Base-by-base conservation (phyloP, 208 protist genomes). In the Hexamita inflata region DNA sequence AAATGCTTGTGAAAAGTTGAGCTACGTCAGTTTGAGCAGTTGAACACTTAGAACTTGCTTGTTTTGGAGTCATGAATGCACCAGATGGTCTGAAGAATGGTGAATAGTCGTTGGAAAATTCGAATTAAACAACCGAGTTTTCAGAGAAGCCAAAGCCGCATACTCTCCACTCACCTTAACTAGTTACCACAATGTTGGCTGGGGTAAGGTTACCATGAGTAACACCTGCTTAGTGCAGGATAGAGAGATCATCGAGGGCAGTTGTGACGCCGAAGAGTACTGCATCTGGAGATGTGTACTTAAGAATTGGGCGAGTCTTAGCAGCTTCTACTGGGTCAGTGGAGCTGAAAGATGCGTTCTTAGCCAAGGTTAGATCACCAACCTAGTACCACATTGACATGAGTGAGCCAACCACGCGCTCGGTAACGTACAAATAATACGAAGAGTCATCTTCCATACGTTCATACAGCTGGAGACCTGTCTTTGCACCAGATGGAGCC, bases 141-240 rank as follows among this genome's bases (percentile, higher is more conserved):
- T 42, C 30, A 34, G 30, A 45, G 9, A n/a, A 45, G 11, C 19
- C 28, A n/a, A 70, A 70, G 40, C 64, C 64, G 7, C 9, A 7
- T 2, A 49, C 19, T 11, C 11, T 11, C 32, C 9, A 45, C 35
- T 70, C 64, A 9, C 64, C 64, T 15, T 4, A 19, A 9, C 7
- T 7, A 7, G 35, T 13, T 15, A 70, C 38, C 28, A 34, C 64
- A 11, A 70, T 70, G 64, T 70, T 70, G 11, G 64, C 64, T 30
- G 64, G 64, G 32, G 64, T 70, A 32, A 70, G 32, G 64, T 70
- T 70, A 38, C 64, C 64, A 34, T 45, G 42, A 38, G 42, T 34
- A n/a, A 49, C 15, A 2, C 40, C 64, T 11, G 7, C 11, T 35
- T 4, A 9, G 28, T 70, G 64, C 9, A 70, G 64, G 4, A 9